Evolutionary conservation across 345 rosid genomes (phyloP).

Genomic region (Corchorus capsularis): DNA sequence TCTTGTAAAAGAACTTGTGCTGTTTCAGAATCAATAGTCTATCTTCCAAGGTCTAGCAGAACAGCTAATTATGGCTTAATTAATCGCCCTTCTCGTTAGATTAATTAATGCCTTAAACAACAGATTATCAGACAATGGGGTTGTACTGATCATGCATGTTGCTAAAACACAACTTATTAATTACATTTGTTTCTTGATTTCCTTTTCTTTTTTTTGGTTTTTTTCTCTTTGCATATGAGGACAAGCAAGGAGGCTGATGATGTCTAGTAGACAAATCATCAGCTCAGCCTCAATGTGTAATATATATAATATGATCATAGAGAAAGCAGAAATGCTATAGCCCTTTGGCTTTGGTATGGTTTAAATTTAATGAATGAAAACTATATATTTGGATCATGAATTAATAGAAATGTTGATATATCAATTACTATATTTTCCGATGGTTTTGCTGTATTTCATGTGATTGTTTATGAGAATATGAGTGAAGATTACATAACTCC

Average conservation of each 20-base stretch:
- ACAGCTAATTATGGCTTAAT: constrained; percentile 37
- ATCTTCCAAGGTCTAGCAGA: constrained; percentile 54
- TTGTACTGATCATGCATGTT: neutral
- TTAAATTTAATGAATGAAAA: neutral
- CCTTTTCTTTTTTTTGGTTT: neutral
- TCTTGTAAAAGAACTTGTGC: constrained; percentile 69
- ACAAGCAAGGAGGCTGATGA: constrained; percentile 16
- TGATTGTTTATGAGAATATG: constrained; percentile 31
- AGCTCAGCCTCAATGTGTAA: neutral
- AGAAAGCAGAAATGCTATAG: neutral
- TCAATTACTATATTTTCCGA: neutral
- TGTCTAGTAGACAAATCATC: neutral
- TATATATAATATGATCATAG: neutral
- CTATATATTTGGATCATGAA: neutral
- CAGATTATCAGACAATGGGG: neutral
- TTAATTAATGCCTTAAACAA: neutral
- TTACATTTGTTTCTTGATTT: neutral
- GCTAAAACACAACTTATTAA: neutral
- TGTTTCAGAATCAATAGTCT: constrained; percentile 72
- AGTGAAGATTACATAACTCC: constrained; percentile 42
- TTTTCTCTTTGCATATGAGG: neutral
- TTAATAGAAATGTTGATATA: constrained; percentile 4
- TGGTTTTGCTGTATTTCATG: constrained; percentile 37
- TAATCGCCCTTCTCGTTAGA: constrained; percentile 31
- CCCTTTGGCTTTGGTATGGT: neutral